Evolutionary conservation across 331 rosid species (phyloP), one percentile per base, ranked within the genome.

Genomic region (Malus hybrid): DNA sequence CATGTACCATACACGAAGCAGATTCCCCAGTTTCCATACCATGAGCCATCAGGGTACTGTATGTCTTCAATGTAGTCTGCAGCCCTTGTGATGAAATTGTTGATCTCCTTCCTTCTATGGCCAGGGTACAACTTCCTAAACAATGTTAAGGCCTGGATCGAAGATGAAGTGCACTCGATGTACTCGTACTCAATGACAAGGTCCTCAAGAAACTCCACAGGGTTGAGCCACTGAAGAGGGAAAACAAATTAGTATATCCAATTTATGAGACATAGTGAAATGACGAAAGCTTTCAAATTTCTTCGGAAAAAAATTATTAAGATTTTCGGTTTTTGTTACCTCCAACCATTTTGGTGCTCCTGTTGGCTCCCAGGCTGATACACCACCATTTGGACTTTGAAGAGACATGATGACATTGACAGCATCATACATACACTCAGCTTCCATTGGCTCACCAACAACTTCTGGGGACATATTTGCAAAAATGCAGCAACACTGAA

Each of bases 1-100:
- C 97, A 90, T 31, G 96, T 69, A 10, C 97, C 98, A 14, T 93
- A 93, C 20, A 89, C 80, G 80, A 89, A 93, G 78, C 98, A 93
- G 77, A 93, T 82, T 52, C 98, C 98, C 98, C 96, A 93, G 18
- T 86, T 85, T 69, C 98, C 97, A 67, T 93, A 92, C 98, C 98
- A 93, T 27, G 92, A 87, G n/a, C 98, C 97, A 55, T 93, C 90
- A 0, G 68, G 83, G 73, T 82, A 39, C 12, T 39, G 46, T 39
- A 39, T 39, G 46, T 39, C 46, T 10, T 39, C 46, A 39, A 39
- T 39, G 79, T 85, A 93, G 61, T 76, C 73, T 60, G 82, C 93
- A 5, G 93, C 98, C 10, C 90, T 87, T 18, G 32, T 50, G 34
- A 93, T 89, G 77, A 85, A 90, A 61, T 78, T 86, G 27, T 89